Evolutionary conservation across 1,284 basidiomycete species (phyloP).

Genomic region (Cutaneotrichosporon daszewskae): DNA sequence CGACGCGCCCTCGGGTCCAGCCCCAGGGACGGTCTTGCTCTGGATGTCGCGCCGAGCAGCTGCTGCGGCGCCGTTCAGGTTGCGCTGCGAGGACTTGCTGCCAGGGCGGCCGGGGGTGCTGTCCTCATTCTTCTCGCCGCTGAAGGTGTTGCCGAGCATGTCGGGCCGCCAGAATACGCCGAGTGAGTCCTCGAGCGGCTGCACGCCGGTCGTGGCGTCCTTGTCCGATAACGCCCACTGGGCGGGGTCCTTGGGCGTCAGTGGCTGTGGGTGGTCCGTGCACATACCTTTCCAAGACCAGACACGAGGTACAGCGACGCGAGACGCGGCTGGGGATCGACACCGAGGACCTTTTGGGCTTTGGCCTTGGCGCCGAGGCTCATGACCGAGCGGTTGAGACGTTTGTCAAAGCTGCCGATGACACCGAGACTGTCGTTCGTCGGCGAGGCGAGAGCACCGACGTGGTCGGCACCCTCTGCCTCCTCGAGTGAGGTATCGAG

Average conservation of each 20-base stretch:
- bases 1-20: constrained; percentile 34
- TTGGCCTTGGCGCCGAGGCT: constrained; percentile 21
- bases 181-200: constrained; percentile 81
- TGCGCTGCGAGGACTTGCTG: constrained; percentile 8
- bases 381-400: constrained; percentile 15
- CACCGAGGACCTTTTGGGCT: constrained; percentile 33
- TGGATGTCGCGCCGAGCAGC: constrained; percentile 49
- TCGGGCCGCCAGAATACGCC: constrained; percentile 91
- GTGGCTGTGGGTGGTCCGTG: not conserved
- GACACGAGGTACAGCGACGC: constrained; percentile 51
- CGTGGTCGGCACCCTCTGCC: constrained; percentile 10
- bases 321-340: constrained; percentile 38
- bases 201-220: constrained; percentile 73
- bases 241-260: constrained; percentile 23
- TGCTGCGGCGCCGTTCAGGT: no score
- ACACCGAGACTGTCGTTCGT: constrained; percentile 9
- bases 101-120: not conserved
- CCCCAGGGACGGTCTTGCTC: constrained; percentile 50
- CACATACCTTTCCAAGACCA: constrained; percentile 49
- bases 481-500: not conserved
- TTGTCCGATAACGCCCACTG: constrained; percentile 87
- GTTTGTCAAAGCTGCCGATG: constrained; percentile 16
- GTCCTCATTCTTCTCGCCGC: constrained; percentile 53
- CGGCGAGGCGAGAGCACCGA: constrained; percentile 5
- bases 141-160: constrained; percentile 80